phyloP scores from a whole-genome alignment of 495 filamentous ascomycete genomes.

The Penicillium paxilli region DNA sequence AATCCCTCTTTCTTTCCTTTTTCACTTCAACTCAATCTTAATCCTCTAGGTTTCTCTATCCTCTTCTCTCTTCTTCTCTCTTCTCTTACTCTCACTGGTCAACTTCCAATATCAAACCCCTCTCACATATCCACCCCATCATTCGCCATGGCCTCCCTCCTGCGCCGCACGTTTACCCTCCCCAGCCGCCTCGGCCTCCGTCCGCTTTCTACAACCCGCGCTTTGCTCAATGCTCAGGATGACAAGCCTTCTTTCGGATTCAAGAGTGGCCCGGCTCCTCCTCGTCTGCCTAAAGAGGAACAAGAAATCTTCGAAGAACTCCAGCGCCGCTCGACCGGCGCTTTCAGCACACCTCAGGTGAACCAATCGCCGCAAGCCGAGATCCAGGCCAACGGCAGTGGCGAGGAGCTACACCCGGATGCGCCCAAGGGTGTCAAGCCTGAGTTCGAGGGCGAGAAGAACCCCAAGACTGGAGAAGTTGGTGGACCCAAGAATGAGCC shows the following conservation, averaged over 20 bases:
- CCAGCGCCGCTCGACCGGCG: slow-evolving; percentile 68
- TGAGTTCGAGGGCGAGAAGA: slow-evolving; percentile 91
- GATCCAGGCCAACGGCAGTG: slow-evolving; percentile 51
- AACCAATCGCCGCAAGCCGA: slow-evolving; percentile 29
- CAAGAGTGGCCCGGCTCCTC: slow-evolving; percentile 65
- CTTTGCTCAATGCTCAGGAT: slow-evolving; percentile 27
- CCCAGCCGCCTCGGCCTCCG: slow-evolving; percentile 25
- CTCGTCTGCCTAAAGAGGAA: slow-evolving; percentile 79
- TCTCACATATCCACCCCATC: not conserved
- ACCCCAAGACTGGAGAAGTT: slow-evolving; percentile 94
- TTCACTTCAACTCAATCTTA: too few species aligned
- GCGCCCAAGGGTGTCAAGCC: slow-evolving; percentile 71
- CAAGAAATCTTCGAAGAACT: slow-evolving; percentile 92
- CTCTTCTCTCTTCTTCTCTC: not conserved
- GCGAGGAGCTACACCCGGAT: slow-evolving; percentile 70
- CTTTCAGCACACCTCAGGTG: slow-evolving; percentile 65
- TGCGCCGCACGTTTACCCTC: slow-evolving; percentile 22
- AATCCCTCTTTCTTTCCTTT: not conserved
- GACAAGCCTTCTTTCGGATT: slow-evolving; percentile 40
- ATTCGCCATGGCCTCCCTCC: slow-evolving; percentile 18
- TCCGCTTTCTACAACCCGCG: slow-evolving; percentile 34
- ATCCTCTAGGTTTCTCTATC: too few species aligned
- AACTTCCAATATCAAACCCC: not conserved
- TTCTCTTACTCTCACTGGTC: not conserved
- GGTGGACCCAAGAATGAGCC: slow-evolving; percentile 98